Conservation (phyloP, 345 rosid genomes). For the Heritiera fomes region DNA sequence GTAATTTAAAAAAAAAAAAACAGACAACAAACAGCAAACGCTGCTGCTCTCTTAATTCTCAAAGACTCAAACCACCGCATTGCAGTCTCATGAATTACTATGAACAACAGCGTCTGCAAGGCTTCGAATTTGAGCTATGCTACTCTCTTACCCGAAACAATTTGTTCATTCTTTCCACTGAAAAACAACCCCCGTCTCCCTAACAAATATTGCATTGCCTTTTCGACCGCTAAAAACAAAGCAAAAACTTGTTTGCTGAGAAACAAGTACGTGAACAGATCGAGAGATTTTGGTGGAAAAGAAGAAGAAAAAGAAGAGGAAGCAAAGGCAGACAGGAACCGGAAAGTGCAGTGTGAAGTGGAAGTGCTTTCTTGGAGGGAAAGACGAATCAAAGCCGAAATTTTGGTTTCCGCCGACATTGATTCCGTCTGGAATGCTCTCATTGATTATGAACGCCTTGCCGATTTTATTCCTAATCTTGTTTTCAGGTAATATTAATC, state of each 20-base stretch:
- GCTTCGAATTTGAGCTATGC: slow-evolving; percentile 14
- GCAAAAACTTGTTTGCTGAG: not conserved
- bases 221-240: not conserved
- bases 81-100: not conserved
- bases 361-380: slow-evolving; percentile 95
- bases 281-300: slow-evolving; percentile 26
- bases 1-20: too few species aligned
- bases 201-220: not conserved
- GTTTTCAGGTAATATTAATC: slow-evolving; percentile 54
- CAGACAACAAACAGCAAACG: too few species aligned
- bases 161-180: not conserved
- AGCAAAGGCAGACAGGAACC: slow-evolving; percentile 30
- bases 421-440: slow-evolving; percentile 83
- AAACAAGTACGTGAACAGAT: slow-evolving; percentile 16
- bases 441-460: slow-evolving; percentile 92
- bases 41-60: too few species aligned
- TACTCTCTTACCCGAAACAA: not conserved
- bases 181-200: not conserved
- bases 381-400: slow-evolving; percentile 68
- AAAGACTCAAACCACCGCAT: too few species aligned
- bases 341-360: slow-evolving; percentile 65
- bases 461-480: slow-evolving; percentile 90
- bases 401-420: slow-evolving; percentile 59
- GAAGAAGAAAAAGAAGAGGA: slow-evolving; percentile 48
- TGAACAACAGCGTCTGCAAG: slow-evolving; percentile 18